Evolutionary conservation across 1,139 yeast genomes (phyloP).

Genomic region (Saccharomyces hybrid): DNA sequence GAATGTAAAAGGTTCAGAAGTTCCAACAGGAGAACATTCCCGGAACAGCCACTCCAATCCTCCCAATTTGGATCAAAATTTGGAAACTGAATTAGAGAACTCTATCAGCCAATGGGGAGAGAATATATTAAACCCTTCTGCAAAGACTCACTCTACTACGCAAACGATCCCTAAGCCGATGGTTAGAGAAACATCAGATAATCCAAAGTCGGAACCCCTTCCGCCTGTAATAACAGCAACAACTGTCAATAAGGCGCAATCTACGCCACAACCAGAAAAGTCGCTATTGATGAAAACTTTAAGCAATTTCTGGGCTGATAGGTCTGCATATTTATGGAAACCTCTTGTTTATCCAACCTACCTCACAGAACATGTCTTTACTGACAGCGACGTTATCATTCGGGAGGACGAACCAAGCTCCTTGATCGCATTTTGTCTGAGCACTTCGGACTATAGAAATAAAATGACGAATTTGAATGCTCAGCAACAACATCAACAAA

Average conservation of each 20-base stretch:
- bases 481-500: conserved; percentile 57
- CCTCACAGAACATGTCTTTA: conserved; percentile 81
- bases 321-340: conserved; percentile 94
- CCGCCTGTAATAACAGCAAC: conserved; percentile 19
- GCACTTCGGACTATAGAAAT: conserved; percentile 71
- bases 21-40: background rate
- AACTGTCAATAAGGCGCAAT: conserved; percentile 22
- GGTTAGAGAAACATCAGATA: background rate
- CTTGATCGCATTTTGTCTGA: conserved; percentile 82
- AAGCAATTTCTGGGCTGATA: conserved; percentile 93
- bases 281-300: conserved; percentile 74
- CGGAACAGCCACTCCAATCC: background rate
- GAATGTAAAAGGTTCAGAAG: background rate
- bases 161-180: background rate
- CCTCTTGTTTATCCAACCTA: conserved; percentile 79
- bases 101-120: conserved; percentile 31
- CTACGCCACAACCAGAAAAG: conserved; percentile 47
- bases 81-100: conserved; percentile 27
- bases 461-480: conserved; percentile 52
- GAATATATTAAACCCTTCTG: conserved; percentile 10
- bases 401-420: conserved; percentile 97
- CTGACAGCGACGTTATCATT: conserved; percentile 87
- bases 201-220: conserved; percentile 9
- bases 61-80: conserved; percentile 8
- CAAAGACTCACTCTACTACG: background rate